Base-by-base conservation (phyloP, 495 filamentous ascomycete species). In the Thermothielavioides terrestris region DNA sequence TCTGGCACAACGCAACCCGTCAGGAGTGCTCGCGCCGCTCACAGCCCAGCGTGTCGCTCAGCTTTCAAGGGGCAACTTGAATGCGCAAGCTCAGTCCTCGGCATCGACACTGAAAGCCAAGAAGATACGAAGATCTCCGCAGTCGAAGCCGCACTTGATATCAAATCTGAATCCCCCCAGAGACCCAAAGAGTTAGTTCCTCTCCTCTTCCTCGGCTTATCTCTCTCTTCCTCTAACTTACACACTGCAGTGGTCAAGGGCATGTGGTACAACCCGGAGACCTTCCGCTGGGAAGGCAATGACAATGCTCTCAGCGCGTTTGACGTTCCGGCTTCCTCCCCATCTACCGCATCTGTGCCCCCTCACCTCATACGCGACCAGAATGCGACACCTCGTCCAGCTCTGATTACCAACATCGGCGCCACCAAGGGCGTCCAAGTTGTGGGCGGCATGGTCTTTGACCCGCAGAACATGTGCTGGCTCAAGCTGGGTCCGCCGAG, bases 401-500 rank as follows among this genome's bases (percentile, higher is more conserved):
- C 89, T n/a, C 78, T 98, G 11, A 98, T 98, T 60, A 86, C 87
- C 46, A 92, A 95, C 59, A 82, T 92, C 53, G 81, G 83, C 42
- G 69, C 81, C 4, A 74, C 75, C 45, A 77, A 80, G 55, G 89
- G 86, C 51, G 85, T 95, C 11, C 91, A 95, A 68, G 84, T 94
- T 23, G 88, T 94, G 49, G 84, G 88, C 20, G 87, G 85, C 55
- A 98, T 98, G 92, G 83, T 98, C 21, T 98, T 97, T 65, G 92
- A 98, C 67, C 94, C 94, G 6, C 81, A 83, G 45, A 86, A 85
- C 45, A 98, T 96, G 90, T 88, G 86, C 64, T 96, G 90, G 90
- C 76, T 95, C 26, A 92, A 89, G 61, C 70, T 86, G 22, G 77
- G 70, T 2, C 68, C 74, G 1, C 61, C 63, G 12, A 68, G 67